These are phyloP conservation scores for Backusella westeae DNA, from an alignment of 192 early-diverging fungal genomes.

Conservation along the genomic window DNA sequence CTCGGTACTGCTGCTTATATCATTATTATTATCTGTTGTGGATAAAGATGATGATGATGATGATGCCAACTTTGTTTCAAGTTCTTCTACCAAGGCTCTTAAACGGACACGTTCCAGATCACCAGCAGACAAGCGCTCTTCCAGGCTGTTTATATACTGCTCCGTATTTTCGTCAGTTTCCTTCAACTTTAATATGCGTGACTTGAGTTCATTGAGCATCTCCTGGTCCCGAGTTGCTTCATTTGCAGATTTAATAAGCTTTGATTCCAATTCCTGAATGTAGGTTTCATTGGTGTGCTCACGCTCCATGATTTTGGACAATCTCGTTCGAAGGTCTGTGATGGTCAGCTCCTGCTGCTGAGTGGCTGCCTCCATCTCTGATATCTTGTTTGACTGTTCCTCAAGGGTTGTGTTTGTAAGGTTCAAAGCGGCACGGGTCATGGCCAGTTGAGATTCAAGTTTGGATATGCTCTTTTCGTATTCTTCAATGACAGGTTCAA, in stretches of 20 bases:
- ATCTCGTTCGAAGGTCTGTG: slow-evolving; percentile 38
- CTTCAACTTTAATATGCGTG: slow-evolving; percentile 45
- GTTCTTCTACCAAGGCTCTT: slow-evolving; percentile 1
- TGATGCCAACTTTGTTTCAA: slow-evolving; percentile 8
- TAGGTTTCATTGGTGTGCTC: slow-evolving; percentile 50
- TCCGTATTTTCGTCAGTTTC: slow-evolving; percentile 45
- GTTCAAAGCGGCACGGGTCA: slow-evolving; percentile 53
- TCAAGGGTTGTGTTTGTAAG: slow-evolving; percentile 51
- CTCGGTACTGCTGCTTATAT: neutral
- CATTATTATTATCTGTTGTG: neutral
- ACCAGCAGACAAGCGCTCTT: slow-evolving; percentile 26
- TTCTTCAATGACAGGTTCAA: slow-evolving; percentile 68
- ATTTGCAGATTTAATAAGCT: slow-evolving; percentile 23
- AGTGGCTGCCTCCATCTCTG: slow-evolving; percentile 39
- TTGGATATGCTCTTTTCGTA: slow-evolving; percentile 63
- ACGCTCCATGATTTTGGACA: slow-evolving; percentile 42
- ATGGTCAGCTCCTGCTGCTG: slow-evolving; percentile 45
- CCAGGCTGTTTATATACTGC: slow-evolving; percentile 40
- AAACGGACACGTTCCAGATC: slow-evolving; percentile 14
- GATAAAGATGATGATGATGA: neutral
- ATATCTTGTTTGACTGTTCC: slow-evolving; percentile 54
- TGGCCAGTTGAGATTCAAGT: slow-evolving; percentile 58
- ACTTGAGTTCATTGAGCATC: slow-evolving; percentile 35
- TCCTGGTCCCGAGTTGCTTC: slow-evolving; percentile 38
- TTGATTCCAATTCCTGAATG: slow-evolving; percentile 39